phyloP scores from a whole-genome alignment of 805 yeast genomes.

The Teunomyces kruisii region DNA sequence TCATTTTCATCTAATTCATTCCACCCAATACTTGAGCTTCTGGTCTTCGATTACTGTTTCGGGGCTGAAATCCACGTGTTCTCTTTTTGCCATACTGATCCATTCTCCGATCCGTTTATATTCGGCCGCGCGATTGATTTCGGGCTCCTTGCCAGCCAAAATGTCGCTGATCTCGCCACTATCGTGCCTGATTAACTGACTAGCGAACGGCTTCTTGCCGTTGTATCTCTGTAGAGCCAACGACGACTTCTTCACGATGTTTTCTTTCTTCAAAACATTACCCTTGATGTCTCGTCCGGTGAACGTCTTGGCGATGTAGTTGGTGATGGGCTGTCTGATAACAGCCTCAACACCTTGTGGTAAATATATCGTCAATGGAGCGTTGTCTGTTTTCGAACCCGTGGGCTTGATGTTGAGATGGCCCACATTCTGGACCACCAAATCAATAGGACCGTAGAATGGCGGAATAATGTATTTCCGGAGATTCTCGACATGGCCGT shows the following conservation, averaged over 20 bases:
- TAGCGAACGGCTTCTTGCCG: constrained; percentile 15
- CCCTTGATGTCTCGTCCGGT: constrained; percentile 28
- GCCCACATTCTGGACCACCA: constrained; percentile 67
- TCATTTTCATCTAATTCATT: background rate
- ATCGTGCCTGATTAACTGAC: constrained; percentile 9
- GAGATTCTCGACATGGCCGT: constrained; percentile 23
- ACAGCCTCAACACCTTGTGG: constrained; percentile 56
- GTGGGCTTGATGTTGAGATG: constrained; percentile 61
- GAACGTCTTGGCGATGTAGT: constrained; percentile 37
- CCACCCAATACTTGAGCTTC: constrained; percentile 12
- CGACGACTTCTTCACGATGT: constrained; percentile 16
- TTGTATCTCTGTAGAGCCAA: constrained; percentile 20
- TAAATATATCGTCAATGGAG: constrained; percentile 43
- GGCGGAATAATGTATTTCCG: constrained; percentile 58
- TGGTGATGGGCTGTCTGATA: constrained; percentile 52
- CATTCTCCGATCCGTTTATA: constrained; percentile 8
- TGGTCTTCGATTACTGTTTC: constrained; percentile 2
- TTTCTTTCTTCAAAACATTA: constrained; percentile 20
- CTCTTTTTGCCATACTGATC: constrained; percentile 2
- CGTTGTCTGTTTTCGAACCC: constrained; percentile 34
- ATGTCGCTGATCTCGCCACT: constrained; percentile 1
- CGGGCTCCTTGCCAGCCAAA: constrained; percentile 1
- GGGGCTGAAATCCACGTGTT: constrained; percentile 1
- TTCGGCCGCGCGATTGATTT: background rate
- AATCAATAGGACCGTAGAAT: constrained; percentile 64